Evolutionary conservation across 1,284 basidiomycete genomes (phyloP), one percentile per base, ranked within the genome.

Genomic region (Apiotrichum sp.): DNA sequence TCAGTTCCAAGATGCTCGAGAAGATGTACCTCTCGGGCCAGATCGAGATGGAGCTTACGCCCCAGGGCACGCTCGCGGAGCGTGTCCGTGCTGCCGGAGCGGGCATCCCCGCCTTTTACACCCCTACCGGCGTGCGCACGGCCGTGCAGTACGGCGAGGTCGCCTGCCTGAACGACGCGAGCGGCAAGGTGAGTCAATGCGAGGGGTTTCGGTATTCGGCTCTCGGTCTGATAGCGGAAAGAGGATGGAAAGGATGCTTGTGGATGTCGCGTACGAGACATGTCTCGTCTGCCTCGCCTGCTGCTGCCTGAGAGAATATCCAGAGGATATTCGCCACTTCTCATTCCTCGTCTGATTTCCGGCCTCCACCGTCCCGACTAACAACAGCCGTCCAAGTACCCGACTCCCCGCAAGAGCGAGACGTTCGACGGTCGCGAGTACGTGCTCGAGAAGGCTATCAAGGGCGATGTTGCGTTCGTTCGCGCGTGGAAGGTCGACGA

Each of bases 401-500:
- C 2, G 89, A 88, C 14, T 80, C 84, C 56, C 82, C 81, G 71
- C 89, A 93, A 73, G 89, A 95, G 73, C 79, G 81, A 6, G 80
- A 85, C 47, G 84, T 88, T 96, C 67, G 82, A 86, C 62, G 93
- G 91, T 9, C 83, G 87, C 66, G 80, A 84, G 70, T 97, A 87
- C 77, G 79, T 98, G 35, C 80, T 97, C 68, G 93, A 98, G 76
- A 84, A 88, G 36, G 85, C 89, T 11, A 86, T 97, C 66, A 80
- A 84, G 43, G 92, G 88, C 32, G 90, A 93, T 72, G 84, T 92
- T 53, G 93, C 93, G 13, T 87, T 98, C 70, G 78, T 98, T 46
- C 82, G 87, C 55, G 95, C 92, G 3, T 96, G 92, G 92, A 97
- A 96, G 77, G 93, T 86, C 13, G 95, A 98, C 71, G 89, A 92